Percentiles rank a stretch among this genome's conserved stretches.
Conservation (phyloP, 2,329 filamentous ascomycete species). For the Botrytis fragariae region DNA sequence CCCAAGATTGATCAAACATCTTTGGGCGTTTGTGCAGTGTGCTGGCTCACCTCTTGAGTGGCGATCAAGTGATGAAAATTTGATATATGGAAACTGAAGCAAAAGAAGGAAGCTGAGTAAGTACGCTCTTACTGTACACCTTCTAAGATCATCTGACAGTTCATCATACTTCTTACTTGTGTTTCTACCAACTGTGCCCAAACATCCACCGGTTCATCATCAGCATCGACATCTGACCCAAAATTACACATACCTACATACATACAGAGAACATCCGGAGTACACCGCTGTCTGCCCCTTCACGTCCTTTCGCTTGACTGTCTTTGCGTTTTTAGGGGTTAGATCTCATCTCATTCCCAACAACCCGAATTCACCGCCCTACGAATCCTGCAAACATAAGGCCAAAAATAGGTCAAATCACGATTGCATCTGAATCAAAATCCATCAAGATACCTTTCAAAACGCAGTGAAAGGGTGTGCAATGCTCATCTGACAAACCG, state of each 20-base stretch:
- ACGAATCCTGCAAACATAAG: not conserved
- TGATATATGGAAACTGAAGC: not conserved
- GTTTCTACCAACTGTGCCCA: not conserved
- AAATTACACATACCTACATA: not conserved
- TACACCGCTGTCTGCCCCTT: not conserved
- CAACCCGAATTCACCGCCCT: not conserved
- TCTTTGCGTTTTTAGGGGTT: not conserved
- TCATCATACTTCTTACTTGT: not conserved
- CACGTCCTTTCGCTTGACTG: not conserved
- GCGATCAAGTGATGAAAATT: not conserved
- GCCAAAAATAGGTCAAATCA: not conserved
- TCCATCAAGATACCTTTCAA: not conserved
- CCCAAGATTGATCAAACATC: not conserved
- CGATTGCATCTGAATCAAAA: slow-evolving; percentile 1
- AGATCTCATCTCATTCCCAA: not conserved
- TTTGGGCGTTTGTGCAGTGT: not conserved
- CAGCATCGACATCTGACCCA: not conserved
- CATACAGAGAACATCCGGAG: not conserved
- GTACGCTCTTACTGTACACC: not conserved
- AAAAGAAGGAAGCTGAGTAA: slow-evolving; percentile 2
- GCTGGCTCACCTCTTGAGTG: not conserved
- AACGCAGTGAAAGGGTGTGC: not conserved
- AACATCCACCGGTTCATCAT: slow-evolving; percentile 5
- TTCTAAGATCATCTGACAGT: slow-evolving; percentile 4
- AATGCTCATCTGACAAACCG: not conserved